Evolutionary conservation across 352 stramenopile species (phyloP), one percentile per base, ranked within the genome.

Genomic region (Globisporangium radiosum): DNA sequence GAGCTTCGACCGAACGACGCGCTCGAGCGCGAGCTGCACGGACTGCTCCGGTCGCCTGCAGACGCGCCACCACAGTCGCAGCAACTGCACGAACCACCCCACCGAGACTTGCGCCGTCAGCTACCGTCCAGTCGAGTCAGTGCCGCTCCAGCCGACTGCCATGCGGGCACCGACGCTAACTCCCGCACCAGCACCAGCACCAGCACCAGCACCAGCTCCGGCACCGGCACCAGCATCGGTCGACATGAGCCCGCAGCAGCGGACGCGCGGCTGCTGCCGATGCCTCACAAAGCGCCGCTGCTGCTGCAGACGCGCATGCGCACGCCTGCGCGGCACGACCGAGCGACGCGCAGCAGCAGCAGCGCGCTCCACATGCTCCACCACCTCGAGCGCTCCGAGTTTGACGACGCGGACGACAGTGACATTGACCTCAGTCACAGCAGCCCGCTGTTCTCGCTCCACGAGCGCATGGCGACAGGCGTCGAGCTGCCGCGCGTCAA

Each of bases 321-420:
- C 36, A 84, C 74, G 17, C 71, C 71, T 54, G 72, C 68, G 14
- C 65, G 42, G 54, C 67, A 48, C 1, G 65, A 70, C 53, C 60
- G 63, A 8, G 42, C 66, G 8, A 70, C 66, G 38, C 70, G 56
- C 13, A 76, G 72, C 25, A 33, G 25, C 25, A 38, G 60, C 66
- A 19, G 52, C 49, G 2, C 62, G 42, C 7, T 14, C 42, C 25
- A 33, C 25, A 33, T 33, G 25, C 2, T 47, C 57, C 4, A 59
- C 48, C 6, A 47, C 47, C 59, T 50, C 51, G 17, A 60, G 25
- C 25, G 47, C 54, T 62, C 37, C 19, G 56, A 55, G 6, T 40
- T 56, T 5, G 51, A 54, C 10, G 40, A 10, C 42, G 9, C 6
- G 42, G 13, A 10, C 10, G 42, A 47, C 42, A 47, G 25, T 10